phyloP scores from a whole-genome alignment of 108 stramenopile species.

The Pseudonitzschia multiseries region DNA sequence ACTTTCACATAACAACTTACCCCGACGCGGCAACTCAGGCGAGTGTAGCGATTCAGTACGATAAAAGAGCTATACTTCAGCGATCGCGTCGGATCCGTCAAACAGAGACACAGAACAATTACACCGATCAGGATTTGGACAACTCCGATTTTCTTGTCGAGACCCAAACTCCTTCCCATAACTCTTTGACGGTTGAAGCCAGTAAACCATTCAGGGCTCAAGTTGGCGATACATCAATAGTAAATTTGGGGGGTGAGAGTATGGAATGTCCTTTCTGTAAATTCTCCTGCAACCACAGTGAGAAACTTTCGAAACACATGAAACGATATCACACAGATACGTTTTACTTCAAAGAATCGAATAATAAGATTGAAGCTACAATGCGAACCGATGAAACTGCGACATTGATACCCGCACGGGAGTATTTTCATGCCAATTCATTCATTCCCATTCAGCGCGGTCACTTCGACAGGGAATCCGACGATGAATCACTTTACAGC shows the following conservation, averaged over 20 bases:
- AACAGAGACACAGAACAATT: neutral
- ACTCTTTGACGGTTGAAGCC: neutral
- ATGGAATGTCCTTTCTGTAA: conserved; percentile 4
- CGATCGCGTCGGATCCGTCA: neutral
- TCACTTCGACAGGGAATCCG: conserved; percentile 4
- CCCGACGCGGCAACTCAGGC: conserved; percentile 12
- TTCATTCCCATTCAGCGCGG: neutral
- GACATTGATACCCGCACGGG: neutral
- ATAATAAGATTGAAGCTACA: neutral
- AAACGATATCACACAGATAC: neutral
- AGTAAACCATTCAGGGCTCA: neutral
- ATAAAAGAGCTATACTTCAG: neutral
- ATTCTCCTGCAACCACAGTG: neutral
- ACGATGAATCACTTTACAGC: conserved; percentile 6
- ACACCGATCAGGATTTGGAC: neutral
- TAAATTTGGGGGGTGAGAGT: neutral
- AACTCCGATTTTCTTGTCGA: neutral
- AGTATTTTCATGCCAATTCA: conserved; percentile 1
- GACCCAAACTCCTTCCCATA: neutral
- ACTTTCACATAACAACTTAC: conserved; percentile 8
- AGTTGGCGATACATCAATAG: neutral
- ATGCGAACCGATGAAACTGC: neutral
- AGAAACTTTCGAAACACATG: conserved; percentile 14
- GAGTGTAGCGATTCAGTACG: conserved; percentile 6
- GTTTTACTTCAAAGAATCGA: conserved; percentile 1